These are phyloP conservation scores for Russula sp. DNA, from an alignment of 768 basidiomycete species.

Conservation along the genomic window DNA sequence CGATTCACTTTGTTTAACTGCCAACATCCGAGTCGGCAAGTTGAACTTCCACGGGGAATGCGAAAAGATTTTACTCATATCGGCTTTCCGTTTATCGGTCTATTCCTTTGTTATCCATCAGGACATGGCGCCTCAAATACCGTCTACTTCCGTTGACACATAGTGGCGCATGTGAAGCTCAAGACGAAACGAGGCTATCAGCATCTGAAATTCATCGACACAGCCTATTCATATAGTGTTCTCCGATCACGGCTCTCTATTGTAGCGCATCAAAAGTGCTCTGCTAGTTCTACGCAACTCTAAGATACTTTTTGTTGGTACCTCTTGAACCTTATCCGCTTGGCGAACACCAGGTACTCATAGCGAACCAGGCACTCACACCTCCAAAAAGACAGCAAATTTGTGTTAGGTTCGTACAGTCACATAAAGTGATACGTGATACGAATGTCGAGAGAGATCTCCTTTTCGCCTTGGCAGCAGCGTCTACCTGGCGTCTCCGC, in stretches of 20 bases:
- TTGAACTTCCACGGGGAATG: background rate
- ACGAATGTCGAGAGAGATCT: background rate
- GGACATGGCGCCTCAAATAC: background rate
- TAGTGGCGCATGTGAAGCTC: background rate
- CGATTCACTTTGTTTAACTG: background rate
- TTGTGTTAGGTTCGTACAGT: background rate
- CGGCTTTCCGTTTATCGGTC: background rate
- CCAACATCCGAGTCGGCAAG: background rate
- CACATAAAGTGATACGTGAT: background rate
- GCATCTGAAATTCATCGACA: conserved; percentile 2
- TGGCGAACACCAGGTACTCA: background rate
- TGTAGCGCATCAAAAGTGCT: background rate
- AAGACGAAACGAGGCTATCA: conserved; percentile 2
- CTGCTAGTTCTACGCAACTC: background rate
- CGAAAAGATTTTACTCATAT: background rate
- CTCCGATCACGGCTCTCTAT: conserved; percentile 5
- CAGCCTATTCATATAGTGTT: background rate
- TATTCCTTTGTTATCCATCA: background rate
- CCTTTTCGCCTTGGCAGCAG: background rate
- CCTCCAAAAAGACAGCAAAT: background rate
- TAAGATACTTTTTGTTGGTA: background rate
- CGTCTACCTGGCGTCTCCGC: conserved; percentile 10
- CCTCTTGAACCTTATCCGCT: background rate
- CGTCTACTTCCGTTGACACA: background rate
- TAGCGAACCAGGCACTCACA: no score